Evolutionary conservation across 2,329 filamentous ascomycete genomes (phyloP), one percentile per base, ranked within the genome.

Genomic region (Monosporascus cannonballus): DNA sequence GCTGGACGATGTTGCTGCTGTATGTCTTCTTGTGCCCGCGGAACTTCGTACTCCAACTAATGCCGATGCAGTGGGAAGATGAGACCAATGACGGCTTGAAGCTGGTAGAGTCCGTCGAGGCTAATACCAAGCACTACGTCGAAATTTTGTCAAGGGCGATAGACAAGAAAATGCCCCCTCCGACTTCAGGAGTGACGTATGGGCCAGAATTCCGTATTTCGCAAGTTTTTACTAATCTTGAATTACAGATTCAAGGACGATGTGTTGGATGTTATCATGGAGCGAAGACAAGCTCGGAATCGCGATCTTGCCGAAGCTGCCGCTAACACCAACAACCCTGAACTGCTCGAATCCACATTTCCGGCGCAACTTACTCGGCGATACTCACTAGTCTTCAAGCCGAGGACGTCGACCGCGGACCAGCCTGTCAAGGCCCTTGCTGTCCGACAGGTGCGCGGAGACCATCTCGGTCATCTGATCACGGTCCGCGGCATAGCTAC

Each of bases 301-400:
- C 87, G 90, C 59, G 85, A 86, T 44, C 78, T 95, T 56, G 73
- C 79, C 20, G 79, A 84, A 60, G 79, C 80, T n/a, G 81, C 84
- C 24, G 86, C 89, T 61, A 78, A 80, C 51, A 78, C 80, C 59
- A 73, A 80, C 64, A 83, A 92, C 68, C 78, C 84, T 6, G 79
- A 81, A 4, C 71, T 84, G 25, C 78, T 85, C 20, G 82, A 89
- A 50, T 85, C 90, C 51, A 86, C 91, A 59, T 99, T 97, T 66
- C 95, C 94, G 17, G 84, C 93, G 7, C 90, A 96, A 65, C 83
- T 99, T 50, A 96, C 90, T 5, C 86, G 94, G 55, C 84, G 94
- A 68, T 99, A 99, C 73, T 96, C 91, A 0, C 83, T 99, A 53
- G 93, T 95, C 67, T 96, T 99, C 78, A 96, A 96, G 76, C 93